These are phyloP conservation scores for Niebla homalea DNA, from an alignment of 495 filamentous ascomycete species.

Conservation along the genomic window DNA sequence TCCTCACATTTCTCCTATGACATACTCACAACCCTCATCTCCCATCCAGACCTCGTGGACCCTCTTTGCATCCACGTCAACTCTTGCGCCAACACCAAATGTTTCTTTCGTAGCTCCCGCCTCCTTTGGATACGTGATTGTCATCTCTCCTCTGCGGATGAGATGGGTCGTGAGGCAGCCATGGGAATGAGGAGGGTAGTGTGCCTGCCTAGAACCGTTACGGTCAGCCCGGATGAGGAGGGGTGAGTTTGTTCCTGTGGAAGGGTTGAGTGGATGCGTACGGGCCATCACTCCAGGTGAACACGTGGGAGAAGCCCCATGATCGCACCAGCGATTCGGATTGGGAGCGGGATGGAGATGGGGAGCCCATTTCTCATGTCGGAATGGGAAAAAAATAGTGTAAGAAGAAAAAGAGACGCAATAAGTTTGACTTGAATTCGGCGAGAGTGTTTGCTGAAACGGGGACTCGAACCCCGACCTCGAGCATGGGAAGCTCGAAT, in stretches of 20 bases:
- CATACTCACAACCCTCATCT: constrained; percentile 63
- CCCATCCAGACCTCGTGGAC: constrained; percentile 82
- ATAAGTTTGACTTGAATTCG: not conserved
- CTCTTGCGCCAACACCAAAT: constrained; percentile 49
- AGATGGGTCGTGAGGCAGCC: constrained; percentile 59
- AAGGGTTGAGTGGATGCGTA: constrained; percentile 24
- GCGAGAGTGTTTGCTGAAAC: constrained; percentile 4
- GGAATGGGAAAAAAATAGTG: not conserved
- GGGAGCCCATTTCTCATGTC: not conserved
- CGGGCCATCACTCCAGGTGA: constrained; percentile 70
- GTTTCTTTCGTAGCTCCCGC: constrained; percentile 47
- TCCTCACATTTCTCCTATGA: constrained; percentile 47
- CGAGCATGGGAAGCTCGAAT: constrained; percentile 23
- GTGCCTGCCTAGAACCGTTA: constrained; percentile 38
- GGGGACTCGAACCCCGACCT: constrained; percentile 21
- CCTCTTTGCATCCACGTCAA: constrained; percentile 64
- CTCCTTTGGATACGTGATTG: constrained; percentile 62
- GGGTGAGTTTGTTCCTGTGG: not conserved
- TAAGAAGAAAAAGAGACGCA: not conserved
- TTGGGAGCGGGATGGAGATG: constrained; percentile 25
- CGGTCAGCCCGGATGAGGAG: not conserved
- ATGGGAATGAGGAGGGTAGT: constrained; percentile 70
- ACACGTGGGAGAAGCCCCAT: constrained; percentile 67
- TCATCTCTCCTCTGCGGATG: constrained; percentile 56
- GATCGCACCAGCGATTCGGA: constrained; percentile 53